A percentile compares a stretch with the other conserved stretches of the same genome.
Conservation (phyloP, 2,329 filamentous ascomycete genomes). For the Neurospora sp. region DNA sequence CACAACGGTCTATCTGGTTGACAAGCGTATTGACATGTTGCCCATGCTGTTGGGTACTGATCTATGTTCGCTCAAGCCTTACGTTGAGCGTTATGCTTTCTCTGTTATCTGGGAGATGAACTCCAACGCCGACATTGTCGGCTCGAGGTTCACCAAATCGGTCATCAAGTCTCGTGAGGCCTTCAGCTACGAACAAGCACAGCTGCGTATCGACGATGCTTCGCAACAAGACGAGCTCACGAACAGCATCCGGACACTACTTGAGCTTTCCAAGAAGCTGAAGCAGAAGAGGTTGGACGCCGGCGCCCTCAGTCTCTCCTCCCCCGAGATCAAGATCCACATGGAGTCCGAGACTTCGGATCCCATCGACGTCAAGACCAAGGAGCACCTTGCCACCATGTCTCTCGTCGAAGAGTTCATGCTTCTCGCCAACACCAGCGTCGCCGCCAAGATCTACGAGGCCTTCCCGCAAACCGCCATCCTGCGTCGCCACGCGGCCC, state of each 20-base stretch:
- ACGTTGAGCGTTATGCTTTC: slow-evolving; percentile 89
- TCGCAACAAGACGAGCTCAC: slow-evolving; percentile 86
- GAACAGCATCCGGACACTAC: slow-evolving; percentile 73
- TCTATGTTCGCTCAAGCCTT: slow-evolving; percentile 90
- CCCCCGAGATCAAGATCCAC: slow-evolving; percentile 95
- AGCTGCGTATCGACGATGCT: slow-evolving; percentile 82
- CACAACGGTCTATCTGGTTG: slow-evolving; percentile 93
- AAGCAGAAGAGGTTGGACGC: slow-evolving; percentile 94
- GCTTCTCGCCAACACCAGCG: slow-evolving; percentile 93
- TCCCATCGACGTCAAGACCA: slow-evolving; percentile 92
- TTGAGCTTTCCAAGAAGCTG: slow-evolving; percentile 84
- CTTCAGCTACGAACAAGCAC: slow-evolving; percentile 95
- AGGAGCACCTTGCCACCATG: slow-evolving; percentile 88
- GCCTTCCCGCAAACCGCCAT: slow-evolving; percentile 93
- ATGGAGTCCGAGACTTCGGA: slow-evolving; percentile 93
- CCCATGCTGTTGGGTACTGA: slow-evolving; percentile 94
- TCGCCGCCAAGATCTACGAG: slow-evolving; percentile 80
- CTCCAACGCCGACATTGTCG: slow-evolving; percentile 73
- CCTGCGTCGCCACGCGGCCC: slow-evolving; percentile 81
- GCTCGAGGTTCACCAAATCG: slow-evolving; percentile 86
- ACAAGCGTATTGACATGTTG: slow-evolving; percentile 99
- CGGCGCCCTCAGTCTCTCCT: slow-evolving; percentile 87
- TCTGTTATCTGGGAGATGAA: slow-evolving; percentile 85
- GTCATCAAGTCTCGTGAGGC: slow-evolving; percentile 95
- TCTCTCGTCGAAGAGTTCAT: slow-evolving; percentile 99